Evolutionary conservation across 2,329 filamentous ascomycete genomes (phyloP), one percentile per base, ranked within the genome.

Genomic region (Gliomastix tumulicola): DNA sequence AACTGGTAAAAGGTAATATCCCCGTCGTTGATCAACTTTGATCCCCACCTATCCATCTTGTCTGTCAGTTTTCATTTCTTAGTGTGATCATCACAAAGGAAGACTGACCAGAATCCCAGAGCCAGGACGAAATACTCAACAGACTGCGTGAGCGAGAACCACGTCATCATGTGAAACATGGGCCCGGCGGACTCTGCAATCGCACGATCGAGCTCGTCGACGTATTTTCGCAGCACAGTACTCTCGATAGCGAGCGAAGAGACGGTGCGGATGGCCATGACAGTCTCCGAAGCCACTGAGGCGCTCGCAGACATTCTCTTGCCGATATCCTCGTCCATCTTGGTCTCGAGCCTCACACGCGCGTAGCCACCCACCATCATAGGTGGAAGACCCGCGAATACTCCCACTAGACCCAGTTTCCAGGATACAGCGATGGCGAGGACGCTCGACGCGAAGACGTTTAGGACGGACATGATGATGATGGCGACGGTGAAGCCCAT

Each of bases 381-480:
- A 0, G 57, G 54, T 4, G 63, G 59, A 5, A 66, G 44, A 1
- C 60, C 58, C 5, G 49, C 69, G 34, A 65, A 59, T 6, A 71
- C 59, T n/a, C 67, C 57, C 3, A 71, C 66, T 5, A 74, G 45
- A 0, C 66, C 67, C 7, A 74, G 47, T 34, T 67, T 71, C 68
- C 66, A 74, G 12, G 60, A 61, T 35, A 60, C 56, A 2, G 51
- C 61, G 8, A 75, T 55, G 1, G 61, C 61, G 2, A 76, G 43
- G 10, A 69, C 53, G 37, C 53, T 55, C 40, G 58, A 63, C 1
- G 58, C 52, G 12, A 53, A 37, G 12, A 68, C 42, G 22, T 61
- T 65, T 18, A 66, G 41, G 1, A 59, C 41, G 2, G 57, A 49
- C 22, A 63, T 60, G 6, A 63, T n/a, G 21, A 66, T 58, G 3